Evolutionary conservation across 495 filamentous ascomycete species (phyloP).

Genomic region (Arthonia radiata): DNA sequence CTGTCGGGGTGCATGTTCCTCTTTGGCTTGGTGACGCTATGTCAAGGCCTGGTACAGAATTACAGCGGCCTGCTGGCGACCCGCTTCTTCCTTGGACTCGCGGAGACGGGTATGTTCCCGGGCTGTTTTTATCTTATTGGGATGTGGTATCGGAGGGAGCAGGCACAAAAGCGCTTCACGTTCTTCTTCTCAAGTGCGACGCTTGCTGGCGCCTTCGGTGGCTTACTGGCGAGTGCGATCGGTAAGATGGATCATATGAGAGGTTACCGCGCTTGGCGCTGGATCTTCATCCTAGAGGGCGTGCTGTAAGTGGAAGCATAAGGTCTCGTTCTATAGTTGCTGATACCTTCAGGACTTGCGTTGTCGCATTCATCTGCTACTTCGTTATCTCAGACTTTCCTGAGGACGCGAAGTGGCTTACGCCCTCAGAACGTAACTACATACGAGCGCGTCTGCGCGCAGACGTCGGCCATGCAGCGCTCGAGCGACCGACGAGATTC

Average conservation of each 20-base stretch:
- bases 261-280: slow-evolving; percentile 30
- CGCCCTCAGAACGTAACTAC: slow-evolving; percentile 19
- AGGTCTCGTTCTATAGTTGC: too few species aligned
- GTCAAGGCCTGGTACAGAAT: slow-evolving; percentile 18
- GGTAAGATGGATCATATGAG: slow-evolving; percentile 20
- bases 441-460: slow-evolving; percentile 37
- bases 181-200: slow-evolving; percentile 30
- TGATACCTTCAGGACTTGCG: slow-evolving; percentile 5
- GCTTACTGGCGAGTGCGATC: slow-evolving; percentile 28
- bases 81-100: slow-evolving; percentile 18
- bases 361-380: slow-evolving; percentile 9
- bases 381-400: slow-evolving; percentile 16
- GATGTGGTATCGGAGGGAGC: slow-evolving; percentile 30
- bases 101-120: slow-evolving; percentile 27
- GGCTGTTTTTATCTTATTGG: slow-evolving; percentile 30
- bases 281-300: slow-evolving; percentile 40
- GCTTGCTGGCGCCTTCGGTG: slow-evolving; percentile 30
- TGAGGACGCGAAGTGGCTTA: slow-evolving; percentile 7
- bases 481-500: slow-evolving; percentile 34
- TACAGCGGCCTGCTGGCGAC: slow-evolving; percentile 13
- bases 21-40: slow-evolving; percentile 35
- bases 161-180: slow-evolving; percentile 30
- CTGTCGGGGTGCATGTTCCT: slow-evolving; percentile 57
- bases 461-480: slow-evolving; percentile 15
- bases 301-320: too few species aligned